These are phyloP conservation scores for Phytophthora ohioensis DNA, from an alignment of 352 stramenopile species.

Conservation along the genomic window DNA sequence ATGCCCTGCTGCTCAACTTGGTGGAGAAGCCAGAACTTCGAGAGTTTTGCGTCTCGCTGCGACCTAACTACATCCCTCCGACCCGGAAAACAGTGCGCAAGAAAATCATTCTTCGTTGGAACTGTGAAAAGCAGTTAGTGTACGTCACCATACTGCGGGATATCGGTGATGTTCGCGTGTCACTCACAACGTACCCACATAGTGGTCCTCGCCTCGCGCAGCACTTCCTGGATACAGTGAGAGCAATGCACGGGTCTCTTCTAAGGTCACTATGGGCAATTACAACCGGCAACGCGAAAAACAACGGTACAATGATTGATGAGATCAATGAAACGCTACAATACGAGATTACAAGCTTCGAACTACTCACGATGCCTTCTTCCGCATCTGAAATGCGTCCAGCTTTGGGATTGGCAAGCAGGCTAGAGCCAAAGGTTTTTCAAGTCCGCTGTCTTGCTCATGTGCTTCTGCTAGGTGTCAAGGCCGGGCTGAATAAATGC, in stretches of 20 bases:
- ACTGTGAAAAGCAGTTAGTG: slow-evolving; percentile 1
- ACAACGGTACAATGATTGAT: slow-evolving; percentile 2
- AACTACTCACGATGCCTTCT: neutral
- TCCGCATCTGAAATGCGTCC: neutral
- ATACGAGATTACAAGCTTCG: neutral
- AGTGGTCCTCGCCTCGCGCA: neutral
- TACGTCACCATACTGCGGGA: neutral
- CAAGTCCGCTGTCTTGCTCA: slow-evolving; percentile 22
- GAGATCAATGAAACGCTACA: neutral
- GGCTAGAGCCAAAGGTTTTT: neutral
- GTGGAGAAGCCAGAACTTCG: neutral
- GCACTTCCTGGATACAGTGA: slow-evolving; percentile 7
- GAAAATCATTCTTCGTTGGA: slow-evolving; percentile 9
- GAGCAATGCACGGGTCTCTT: slow-evolving; percentile 6
- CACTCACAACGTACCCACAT: slow-evolving; percentile 29
- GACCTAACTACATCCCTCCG: too few relatives aligned
- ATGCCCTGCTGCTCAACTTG: neutral
- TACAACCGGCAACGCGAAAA: slow-evolving; percentile 11
- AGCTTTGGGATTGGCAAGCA: too few relatives aligned
- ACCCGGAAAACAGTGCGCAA: too few relatives aligned
- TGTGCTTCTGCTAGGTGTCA: slow-evolving; percentile 22
- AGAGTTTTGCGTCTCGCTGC: neutral
- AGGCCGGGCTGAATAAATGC: slow-evolving; percentile 7
- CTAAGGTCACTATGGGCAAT: slow-evolving; percentile 5
- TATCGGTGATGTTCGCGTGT: neutral